Conservation (phyloP, 345 rosid species). For the Salix purpurea region DNA sequence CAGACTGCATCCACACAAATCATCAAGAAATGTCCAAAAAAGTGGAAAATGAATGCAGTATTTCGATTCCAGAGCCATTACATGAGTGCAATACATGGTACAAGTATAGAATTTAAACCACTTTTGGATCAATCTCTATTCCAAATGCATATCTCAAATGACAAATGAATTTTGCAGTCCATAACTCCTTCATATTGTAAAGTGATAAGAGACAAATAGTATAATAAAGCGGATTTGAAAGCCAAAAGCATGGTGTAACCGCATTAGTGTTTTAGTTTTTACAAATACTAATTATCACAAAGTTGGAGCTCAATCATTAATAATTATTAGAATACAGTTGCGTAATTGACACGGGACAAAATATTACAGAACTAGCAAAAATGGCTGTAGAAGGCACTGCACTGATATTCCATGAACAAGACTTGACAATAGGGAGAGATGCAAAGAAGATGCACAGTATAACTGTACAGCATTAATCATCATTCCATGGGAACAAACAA, state of each 20-base stretch:
- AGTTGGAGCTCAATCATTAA: not conserved
- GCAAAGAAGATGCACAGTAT: not conserved
- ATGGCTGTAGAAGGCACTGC: not conserved
- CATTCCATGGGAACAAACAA: not conserved
- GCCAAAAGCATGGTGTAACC: not conserved
- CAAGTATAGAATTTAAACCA: not conserved
- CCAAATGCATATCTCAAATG: not conserved
- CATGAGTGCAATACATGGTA: not conserved
- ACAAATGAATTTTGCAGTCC: not conserved
- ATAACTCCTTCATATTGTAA: not conserved
- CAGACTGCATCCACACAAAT: constrained; percentile 53
- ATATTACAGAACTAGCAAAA: not conserved
- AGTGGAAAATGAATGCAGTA: not conserved
- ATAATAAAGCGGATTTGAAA: not conserved
- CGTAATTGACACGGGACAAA: not conserved
- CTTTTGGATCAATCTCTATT: not conserved
- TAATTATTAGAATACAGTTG: not conserved
- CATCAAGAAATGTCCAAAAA: not conserved
- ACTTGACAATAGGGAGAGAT: not conserved
- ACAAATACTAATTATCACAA: not conserved
- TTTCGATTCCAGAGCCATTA: not conserved
- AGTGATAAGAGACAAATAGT: not conserved
- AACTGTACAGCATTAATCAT: not conserved
- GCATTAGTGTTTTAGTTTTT: not conserved
- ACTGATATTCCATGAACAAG: not conserved